Evolutionary conservation across 306 rosid genomes (phyloP), one percentile per base, ranked within the genome.

Genomic region (Quercus gilva): DNA sequence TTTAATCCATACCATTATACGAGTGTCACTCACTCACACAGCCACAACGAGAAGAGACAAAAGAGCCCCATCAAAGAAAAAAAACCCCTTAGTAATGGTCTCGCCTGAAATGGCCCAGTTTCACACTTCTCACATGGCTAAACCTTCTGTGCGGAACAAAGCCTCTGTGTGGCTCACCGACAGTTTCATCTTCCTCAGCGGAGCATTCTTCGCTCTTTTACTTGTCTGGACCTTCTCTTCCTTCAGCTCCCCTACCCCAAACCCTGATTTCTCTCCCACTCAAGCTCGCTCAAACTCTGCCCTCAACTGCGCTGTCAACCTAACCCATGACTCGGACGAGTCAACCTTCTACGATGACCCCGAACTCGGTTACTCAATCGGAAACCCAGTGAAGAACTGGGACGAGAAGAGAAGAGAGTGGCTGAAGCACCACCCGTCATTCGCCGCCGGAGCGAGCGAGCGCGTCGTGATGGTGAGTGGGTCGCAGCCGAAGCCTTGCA

Each of bases 401-500:
- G 97, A 95, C 69, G 85, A 87, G 67, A 92, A 92, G 79, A 83
- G 99, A 0, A 21, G 74, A 23, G 81, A 87, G 25, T 95, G 99
- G 99, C 82, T 89, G 31, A 10, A 33, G 43, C 85, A 2, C 5
- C 94, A 95, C 61, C 97, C 94, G 0, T 82, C 87, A 0, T 86
- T 91, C 71, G 56, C 78, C 75, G 80, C 79, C 67, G 90, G 91
- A 41, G 83, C 81, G 0, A 4, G 3, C 1, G 84, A 82, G 0
- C 60, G 87, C 37, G 28, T 92, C 4, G 28, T 92, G 0, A 64
- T 92, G 81, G 75, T 94, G 26, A 92, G 92, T 0, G 99, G 99
- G 21, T 94, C 99, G 3, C 99, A 94, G 81, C 92, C 97, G 23
- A 12, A 71, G 7, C 80, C 94, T 59, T 94, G 99, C 58, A 65